A percentile compares a stretch with the other conserved stretches of the same genome.
phyloP scores from a whole-genome alignment of 768 basidiomycete genomes.

The Pleurotus ostreatus region DNA sequence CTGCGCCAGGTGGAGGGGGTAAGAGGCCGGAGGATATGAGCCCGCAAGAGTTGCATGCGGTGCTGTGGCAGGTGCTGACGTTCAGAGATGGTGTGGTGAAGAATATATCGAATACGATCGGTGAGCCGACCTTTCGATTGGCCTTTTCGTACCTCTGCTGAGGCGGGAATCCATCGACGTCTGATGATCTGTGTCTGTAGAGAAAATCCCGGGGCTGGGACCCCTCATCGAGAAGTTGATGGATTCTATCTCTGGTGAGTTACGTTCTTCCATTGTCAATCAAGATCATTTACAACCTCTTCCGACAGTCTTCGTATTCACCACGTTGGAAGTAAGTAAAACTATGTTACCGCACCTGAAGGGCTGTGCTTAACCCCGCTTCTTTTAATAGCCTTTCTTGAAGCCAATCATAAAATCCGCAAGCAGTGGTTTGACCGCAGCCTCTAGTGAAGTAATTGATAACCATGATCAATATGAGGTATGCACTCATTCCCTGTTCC shows the following conservation, averaged over 20 bases:
- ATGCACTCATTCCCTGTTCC: neutral
- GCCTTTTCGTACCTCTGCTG: no score
- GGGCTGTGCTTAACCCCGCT: neutral
- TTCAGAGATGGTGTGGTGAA: conserved; percentile 84
- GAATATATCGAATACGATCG: conserved; percentile 73
- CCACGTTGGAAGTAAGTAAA: conserved; percentile 67
- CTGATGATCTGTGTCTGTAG: conserved; percentile 27
- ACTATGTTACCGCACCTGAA: neutral
- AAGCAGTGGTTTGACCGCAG: conserved; percentile 54
- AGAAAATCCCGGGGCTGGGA: conserved; percentile 80
- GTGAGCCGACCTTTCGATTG: conserved; percentile 25
- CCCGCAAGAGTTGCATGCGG: conserved; percentile 82
- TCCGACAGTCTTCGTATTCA: conserved; percentile 69
- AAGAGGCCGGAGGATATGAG: conserved; percentile 78
- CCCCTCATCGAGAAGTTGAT: conserved; percentile 74
- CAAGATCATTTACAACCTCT: no score
- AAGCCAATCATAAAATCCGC: conserved; percentile 75
- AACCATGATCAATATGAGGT: conserved; percentile 75
- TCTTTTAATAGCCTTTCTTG: conserved; percentile 57
- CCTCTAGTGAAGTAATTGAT: conserved; percentile 76
- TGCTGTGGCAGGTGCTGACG: conserved; percentile 80
- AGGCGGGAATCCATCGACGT: neutral
- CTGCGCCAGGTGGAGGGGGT: conserved; percentile 46
- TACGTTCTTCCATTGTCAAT: neutral
- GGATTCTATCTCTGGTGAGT: conserved; percentile 63